Evolutionary conservation across 2,329 filamentous ascomycete species (phyloP).

Genomic region (Beauveria caledonica): DNA sequence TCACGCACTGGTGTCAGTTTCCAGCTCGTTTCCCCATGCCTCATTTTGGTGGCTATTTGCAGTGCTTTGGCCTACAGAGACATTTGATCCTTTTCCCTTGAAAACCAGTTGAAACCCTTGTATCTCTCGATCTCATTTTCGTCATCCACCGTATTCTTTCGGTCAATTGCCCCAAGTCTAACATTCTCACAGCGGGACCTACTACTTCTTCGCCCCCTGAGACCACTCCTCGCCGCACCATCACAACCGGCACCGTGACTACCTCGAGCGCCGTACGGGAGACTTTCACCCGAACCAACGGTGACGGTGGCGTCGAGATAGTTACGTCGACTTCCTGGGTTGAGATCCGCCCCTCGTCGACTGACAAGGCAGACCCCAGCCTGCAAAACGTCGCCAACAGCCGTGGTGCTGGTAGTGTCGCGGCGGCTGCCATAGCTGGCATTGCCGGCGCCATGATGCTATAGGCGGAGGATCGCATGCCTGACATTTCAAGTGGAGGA

Average conservation of each 20-base stretch:
- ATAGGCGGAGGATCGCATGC: conserved; percentile 10
- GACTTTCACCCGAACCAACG: conserved; percentile 38
- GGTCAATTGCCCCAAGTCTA: neutral
- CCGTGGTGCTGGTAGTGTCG: neutral
- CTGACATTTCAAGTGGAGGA: neutral
- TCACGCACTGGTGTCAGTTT: too few species aligned
- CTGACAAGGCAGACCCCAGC: conserved; percentile 21
- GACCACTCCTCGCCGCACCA: conserved; percentile 20
- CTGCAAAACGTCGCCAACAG: conserved; percentile 30
- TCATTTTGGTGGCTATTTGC: neutral
- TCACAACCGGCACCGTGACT: conserved; percentile 26
- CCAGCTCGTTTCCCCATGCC: too few species aligned
- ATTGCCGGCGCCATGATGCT: conserved; percentile 21
- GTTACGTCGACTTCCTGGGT: conserved; percentile 44
- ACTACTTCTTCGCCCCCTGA: conserved; percentile 12
- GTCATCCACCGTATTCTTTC: too few species aligned
- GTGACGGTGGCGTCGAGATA: conserved; percentile 35
- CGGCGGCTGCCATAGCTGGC: conserved; percentile 15
- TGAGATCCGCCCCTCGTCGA: conserved; percentile 30
- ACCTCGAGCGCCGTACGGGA: conserved; percentile 29
- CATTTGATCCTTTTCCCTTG: neutral
- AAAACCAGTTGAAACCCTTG: too few species aligned
- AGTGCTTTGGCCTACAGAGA: neutral
- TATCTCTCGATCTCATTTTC: too few species aligned
- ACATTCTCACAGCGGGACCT: neutral